Base-by-base conservation (phyloP, 2,329 filamentous ascomycete species). In the Fusarium sp. region DNA sequence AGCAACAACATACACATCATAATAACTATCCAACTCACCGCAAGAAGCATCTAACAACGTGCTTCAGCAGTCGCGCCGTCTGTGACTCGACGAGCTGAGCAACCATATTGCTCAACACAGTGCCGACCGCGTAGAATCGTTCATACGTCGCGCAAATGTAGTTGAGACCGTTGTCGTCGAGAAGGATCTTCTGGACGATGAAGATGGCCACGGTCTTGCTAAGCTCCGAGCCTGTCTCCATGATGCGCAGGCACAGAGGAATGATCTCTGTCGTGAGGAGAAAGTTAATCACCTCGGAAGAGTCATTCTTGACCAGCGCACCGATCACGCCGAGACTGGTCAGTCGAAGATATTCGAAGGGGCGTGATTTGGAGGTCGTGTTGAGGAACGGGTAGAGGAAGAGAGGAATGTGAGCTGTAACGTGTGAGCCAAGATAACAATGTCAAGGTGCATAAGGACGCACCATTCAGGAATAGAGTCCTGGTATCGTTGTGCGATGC, bases 81-180 rank as follows among this genome's bases (percentile, higher is more conserved):
- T 99, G 97, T 81, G 98, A 96, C 84, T 99, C 97, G 43, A 98
- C 97, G 40, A 99, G 90, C 85, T 98, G 96, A 63, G 93, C 95
- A 66, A 99, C 97, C 97, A 99, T 99, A 82, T 98, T 99, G 86
- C 95, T 98, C 43, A 99, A 87, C 7, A 99, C 97, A 1, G 97
- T 99, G 7, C 97, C 97, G 6, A 99, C 97, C 9, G 97, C 97
- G 78, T 98, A 99, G 85, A 99, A 99, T 22, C 97, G 91, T 87
- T 99, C 97, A 79, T 99, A 99, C 1, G 97, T 99, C 74, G 97
- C 96, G 85, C 97, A 99, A 68, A 99, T 99, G 84, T 99, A 99
- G 80, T 97, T 97, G 72, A 99, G 89, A 5, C 97, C 97, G 79
- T 97, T 96, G 79, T 99, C 97, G 81, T 99, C 97, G 4, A 99